Evolutionary conservation across 495 filamentous ascomycete genomes (phyloP), one percentile per base, ranked within the genome.

Genomic region (Durotheca rogersii): DNA sequence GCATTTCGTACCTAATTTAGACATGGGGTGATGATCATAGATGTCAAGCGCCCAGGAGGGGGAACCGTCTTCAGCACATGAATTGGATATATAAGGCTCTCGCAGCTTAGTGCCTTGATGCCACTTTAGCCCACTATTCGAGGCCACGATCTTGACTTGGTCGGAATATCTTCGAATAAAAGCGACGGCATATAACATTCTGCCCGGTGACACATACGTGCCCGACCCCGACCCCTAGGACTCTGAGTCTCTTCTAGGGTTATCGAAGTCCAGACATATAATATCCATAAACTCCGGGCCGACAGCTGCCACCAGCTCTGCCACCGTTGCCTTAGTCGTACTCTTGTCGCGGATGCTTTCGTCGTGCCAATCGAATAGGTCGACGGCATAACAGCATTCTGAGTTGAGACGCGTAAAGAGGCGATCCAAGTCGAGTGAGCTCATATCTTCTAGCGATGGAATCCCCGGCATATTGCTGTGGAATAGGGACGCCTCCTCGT

Each of bases 381-480:
- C 83, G 53, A 73, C 66, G 62, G 70, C 59, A 54, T 41, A 39
- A 61, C 68, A 44, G 60, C 61, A 57, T 54, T 56, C 53, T n/a
- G 17, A 17, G 16, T 25, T 45, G 14, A 58, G 47, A 34, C 64
- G 62, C 33, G 75, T 58, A 10, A 65, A 59, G 15, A 83, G 60
- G 15, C 75, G 65, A 44, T 83, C 85, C 37, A 95, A 72, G 51
- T 88, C 77, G 32, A 89, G 59, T 33, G 69, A 49, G n/a, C 57
- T 57, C 27, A 96, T 70, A 53, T 94, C 73, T 0, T 77, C 71
- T 9, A 78, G 58, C 1, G 87, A 81, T 53, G 92, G 72, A 19
- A 87, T 75, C 2, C 92, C 92, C 0, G 91, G 91, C 81, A 94
- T 90, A 41, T 78, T 69, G 30, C 85, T 73, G 14, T 71, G 60